Conservation (phyloP, 225 moss, liverwort and hornwort genomes). For the Antitrichia curtipendula region DNA sequence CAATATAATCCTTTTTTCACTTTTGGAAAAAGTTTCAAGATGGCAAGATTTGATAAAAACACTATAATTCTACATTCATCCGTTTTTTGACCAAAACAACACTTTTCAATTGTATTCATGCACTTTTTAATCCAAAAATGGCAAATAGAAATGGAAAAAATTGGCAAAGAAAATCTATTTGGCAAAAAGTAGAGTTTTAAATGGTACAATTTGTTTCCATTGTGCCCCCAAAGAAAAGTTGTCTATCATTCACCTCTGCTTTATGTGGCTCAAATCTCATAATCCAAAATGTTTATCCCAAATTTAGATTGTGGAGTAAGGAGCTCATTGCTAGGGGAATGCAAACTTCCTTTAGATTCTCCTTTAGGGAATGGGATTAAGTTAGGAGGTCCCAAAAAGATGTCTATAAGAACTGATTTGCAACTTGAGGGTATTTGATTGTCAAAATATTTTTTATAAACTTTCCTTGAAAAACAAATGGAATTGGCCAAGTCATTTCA, state of each 20-base stretch:
- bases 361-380: background rate
- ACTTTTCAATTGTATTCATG: too few relatives aligned
- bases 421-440: fast-evolving
- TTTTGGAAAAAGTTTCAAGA: fast-evolving
- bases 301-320: fast-evolving
- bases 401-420: fast-evolving
- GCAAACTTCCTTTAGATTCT: fast-evolving
- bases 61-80: background rate
- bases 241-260: fast-evolving
- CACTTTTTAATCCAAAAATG: too few relatives aligned
- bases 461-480: background rate
- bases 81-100: too few relatives aligned
- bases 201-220: background rate
- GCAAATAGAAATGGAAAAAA: background rate
- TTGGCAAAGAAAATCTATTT: background rate
- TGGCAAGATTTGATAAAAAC: background rate
- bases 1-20: background rate
- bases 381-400: background rate
- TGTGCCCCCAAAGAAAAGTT: background rate
- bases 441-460: background rate
- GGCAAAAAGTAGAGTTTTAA: background rate
- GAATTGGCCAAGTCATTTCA: background rate
- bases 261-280: fast-evolving
- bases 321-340: too few relatives aligned
- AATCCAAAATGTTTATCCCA: background rate